Evolutionary conservation across 2,329 filamentous ascomycete species (phyloP), one percentile per base, ranked within the genome.

Genomic region (Talaromyces marneffei): DNA sequence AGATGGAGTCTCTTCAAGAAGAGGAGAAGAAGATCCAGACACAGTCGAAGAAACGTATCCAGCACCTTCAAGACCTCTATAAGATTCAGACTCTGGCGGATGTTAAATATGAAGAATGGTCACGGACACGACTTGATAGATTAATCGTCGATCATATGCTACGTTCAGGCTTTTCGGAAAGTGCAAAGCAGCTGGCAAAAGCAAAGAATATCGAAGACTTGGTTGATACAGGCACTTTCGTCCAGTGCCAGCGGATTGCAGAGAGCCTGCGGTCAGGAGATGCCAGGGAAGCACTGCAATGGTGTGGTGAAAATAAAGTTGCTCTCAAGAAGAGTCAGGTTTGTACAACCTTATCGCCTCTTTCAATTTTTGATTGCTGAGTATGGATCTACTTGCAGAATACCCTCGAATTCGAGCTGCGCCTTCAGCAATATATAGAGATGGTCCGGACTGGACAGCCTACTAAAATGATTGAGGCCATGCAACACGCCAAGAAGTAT

Each of bases 351-450:
- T 7, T 55, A 2, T 5, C 39, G 20, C 6, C 16, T 40, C 10
- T 23, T 46, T 44, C 72, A 12, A 40, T 25, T 53, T 14, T 23
- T 10, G 9, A 6, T 59, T 33, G 44, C 18, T 55, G n/a, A 57
- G 14, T 16, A 3, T 23, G 10, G 7, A 12, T 8, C 14, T 29
- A 20, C 9, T 31, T 39, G 20, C 55, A 91, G 82, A 91, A 88
- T 70, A 90, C 89, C 66, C 83, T 99, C 16, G 94, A 99, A 75
- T 96, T 96, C 71, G 91, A 96, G 81, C 83, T 99, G 46, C 87
- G 94, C 12, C 83, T 95, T 69, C 94, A 99, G 74, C 92, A 97
- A 73, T 97, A 92, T 73, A 92, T 97, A 68, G 94, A 97, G 75
- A 82, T 97, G 63, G 86, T 96, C 62, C 83, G 93, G 63, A 85